Evolutionary conservation across 495 filamentous ascomycete species (phyloP).

Genomic region (Neurospora tetraspora): DNA sequence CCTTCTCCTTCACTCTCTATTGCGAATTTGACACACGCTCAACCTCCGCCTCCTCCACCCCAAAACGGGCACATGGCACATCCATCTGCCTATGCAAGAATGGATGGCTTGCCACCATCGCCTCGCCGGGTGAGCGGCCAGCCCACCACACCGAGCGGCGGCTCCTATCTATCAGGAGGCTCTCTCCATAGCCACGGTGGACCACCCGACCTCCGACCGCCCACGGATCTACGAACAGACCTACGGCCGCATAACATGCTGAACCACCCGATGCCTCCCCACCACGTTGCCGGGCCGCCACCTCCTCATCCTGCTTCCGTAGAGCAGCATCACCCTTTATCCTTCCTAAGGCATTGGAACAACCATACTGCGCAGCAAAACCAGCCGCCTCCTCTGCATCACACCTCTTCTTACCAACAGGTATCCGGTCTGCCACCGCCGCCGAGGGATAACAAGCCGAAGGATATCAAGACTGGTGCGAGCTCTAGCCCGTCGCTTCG

Average conservation of each 20-base stretch:
- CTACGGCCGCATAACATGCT: constrained; percentile 26
- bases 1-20: constrained; percentile 23
- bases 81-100: constrained; percentile 13
- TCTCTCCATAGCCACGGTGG: constrained; percentile 17
- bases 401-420: constrained; percentile 25
- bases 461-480: constrained; percentile 45
- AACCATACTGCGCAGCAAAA: not conserved
- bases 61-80: constrained; percentile 29
- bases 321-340: constrained; percentile 24
- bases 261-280: constrained; percentile 14
- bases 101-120: constrained; percentile 31
- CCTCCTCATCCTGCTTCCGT: constrained; percentile 18
- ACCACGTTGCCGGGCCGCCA: constrained; percentile 13
- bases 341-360: constrained; percentile 23
- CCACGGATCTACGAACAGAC: not conserved
- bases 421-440: not conserved
- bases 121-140: constrained; percentile 25
- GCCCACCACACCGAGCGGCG: constrained; percentile 17
- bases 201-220: constrained; percentile 5
- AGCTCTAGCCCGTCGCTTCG: constrained; percentile 69
- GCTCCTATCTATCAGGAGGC: constrained; percentile 8
- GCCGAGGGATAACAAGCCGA: constrained; percentile 1
- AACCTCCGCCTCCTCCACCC: constrained; percentile 18
- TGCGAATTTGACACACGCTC: constrained; percentile 18
- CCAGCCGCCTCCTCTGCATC: constrained; percentile 10